phyloP scores from a whole-genome alignment of 2,329 filamentous ascomycete species.

The Fusarium sp. region DNA sequence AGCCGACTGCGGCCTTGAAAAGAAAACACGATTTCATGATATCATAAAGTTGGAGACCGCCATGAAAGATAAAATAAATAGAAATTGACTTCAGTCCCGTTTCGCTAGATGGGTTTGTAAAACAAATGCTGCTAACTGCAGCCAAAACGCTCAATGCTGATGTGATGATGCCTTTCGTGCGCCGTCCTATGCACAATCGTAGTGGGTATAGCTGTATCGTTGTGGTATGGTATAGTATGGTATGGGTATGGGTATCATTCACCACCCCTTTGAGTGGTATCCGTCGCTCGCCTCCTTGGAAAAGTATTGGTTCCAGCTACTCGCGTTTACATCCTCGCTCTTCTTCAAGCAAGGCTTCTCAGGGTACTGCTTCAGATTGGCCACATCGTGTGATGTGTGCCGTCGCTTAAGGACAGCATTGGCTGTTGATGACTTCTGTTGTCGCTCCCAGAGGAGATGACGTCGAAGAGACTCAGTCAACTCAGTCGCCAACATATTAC shows the following conservation, averaged over 20 bases:
- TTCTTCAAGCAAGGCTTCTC: conserved; percentile 72
- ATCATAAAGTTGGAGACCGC: conserved; percentile 48
- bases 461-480: conserved; percentile 92
- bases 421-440: conserved; percentile 90
- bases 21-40: conserved; percentile 48
- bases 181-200: conserved; percentile 49
- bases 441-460: conserved; percentile 93
- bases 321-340: conserved; percentile 73
- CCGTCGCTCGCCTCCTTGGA: conserved; percentile 75
- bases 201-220: conserved; percentile 40
- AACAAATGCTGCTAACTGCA: conserved; percentile 44
- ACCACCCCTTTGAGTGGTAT: conserved; percentile 61
- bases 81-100: conserved; percentile 30
- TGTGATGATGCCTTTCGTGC: conserved; percentile 48
- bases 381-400: conserved; percentile 91
- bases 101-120: conserved; percentile 39
- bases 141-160: conserved; percentile 48
- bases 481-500: conserved; percentile 96
- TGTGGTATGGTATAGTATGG: conserved; percentile 24
- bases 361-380: conserved; percentile 86
- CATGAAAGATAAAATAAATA: conserved; percentile 38
- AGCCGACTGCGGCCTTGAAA: conserved; percentile 37
- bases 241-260: conserved; percentile 40
- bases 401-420: conserved; percentile 90
- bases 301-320: conserved; percentile 89